These are phyloP conservation scores for Gonapodya sp. DNA, from an alignment of 192 early-diverging fungal genomes.

Conservation along the genomic window DNA sequence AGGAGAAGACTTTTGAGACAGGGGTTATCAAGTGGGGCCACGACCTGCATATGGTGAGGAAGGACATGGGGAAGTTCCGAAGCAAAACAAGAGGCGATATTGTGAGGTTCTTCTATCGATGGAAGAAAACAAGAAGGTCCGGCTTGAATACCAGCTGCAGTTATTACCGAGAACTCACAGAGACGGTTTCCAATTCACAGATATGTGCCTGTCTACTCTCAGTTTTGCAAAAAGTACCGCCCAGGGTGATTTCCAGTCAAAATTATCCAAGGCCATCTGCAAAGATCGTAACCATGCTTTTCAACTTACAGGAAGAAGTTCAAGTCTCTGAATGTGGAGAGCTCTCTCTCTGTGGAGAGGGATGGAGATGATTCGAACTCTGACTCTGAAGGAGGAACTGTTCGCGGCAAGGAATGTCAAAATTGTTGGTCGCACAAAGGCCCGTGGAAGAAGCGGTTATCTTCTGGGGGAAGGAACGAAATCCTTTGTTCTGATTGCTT, in stretches of 20 bases:
- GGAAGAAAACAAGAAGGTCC: slow-evolving; percentile 37
- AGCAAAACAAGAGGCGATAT: slow-evolving; percentile 36
- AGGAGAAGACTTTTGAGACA: slow-evolving; percentile 48
- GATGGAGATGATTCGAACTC: neutral
- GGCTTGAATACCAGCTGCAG: neutral
- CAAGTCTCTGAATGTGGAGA: neutral
- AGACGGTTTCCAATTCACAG: neutral
- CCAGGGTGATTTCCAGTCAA: slow-evolving; percentile 29
- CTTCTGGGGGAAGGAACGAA: neutral
- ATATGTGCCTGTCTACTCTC: slow-evolving; percentile 49
- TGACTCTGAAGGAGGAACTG: neutral
- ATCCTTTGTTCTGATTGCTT: neutral
- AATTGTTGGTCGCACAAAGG: neutral
- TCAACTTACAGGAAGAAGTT: neutral
- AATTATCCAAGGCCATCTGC: neutral
- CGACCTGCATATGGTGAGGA: slow-evolving; percentile 48
- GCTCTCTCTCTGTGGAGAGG: neutral
- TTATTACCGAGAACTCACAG: neutral
- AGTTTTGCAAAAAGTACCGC: slow-evolving; percentile 45
- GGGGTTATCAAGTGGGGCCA: slow-evolving; percentile 51
- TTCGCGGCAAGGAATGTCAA: neutral
- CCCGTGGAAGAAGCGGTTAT: neutral
- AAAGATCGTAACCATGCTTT: no score
- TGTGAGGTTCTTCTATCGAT: slow-evolving; percentile 52
- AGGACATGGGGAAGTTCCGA: slow-evolving; percentile 31